Evolutionary conservation across 805 yeast species (phyloP), one percentile per base, ranked within the genome.

Genomic region (Kuraishia borneana): DNA sequence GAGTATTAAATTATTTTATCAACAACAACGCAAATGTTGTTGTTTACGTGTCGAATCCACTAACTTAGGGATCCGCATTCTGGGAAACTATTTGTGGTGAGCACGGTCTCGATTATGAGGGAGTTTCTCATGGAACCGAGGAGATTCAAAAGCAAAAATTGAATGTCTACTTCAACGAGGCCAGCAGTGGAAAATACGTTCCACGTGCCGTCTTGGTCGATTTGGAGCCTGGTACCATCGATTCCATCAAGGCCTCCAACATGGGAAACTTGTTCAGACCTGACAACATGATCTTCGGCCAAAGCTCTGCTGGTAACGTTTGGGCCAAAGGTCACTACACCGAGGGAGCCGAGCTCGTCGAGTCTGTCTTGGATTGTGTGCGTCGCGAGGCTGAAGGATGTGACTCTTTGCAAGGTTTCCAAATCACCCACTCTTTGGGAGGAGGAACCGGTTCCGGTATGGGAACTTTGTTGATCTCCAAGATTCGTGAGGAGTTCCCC

Each of bases 291-390:
- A 81, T 87, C 42, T 82, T 75, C 52, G 95, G 95, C 32, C 94
- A 84, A 59, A 74, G 88, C 20, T 83, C 94, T 19, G 96, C 96
- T 1, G 96, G 95, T 49, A 87, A 87, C 53, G 94, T 83, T 48
- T 87, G 96, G 96, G 96, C 96, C 36, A 87, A 85, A 59, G 96
- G 96, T 53, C 92, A 83, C 63, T 87, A 87, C 67, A 87, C 96
- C 26, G 96, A 87, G 60, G 96, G 96, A 48, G 95, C 96, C 4
- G 96, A 87, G 65, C 69, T 87, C 44, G 88, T 83, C 29, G 95
- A 87, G 52, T 73, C 85, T 18, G 95, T 87, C 16, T 61, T 87
- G 69, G 96, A 87, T 45, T 85, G 82, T 23, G 75, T 87, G 31
- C 77, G 96, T 64, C 79, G 95, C 59, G 96, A 87, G 61, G 95